Conservation (phyloP, 139 green algal species). For the Pleodorina starrii region DNA sequence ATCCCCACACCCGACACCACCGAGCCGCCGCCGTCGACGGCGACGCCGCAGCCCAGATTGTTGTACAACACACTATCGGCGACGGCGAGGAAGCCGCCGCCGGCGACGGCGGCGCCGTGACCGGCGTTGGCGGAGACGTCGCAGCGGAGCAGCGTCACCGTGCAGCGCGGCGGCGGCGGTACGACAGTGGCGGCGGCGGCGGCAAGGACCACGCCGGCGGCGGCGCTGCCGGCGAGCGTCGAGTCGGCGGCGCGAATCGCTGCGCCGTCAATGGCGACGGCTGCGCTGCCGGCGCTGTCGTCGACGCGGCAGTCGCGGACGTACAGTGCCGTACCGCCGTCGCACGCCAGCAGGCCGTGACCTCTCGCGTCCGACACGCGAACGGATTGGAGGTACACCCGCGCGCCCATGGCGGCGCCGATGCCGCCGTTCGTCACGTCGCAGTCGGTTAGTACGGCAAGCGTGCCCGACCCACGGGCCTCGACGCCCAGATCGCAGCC, state of each 20-base stretch:
- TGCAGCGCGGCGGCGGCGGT: neutral
- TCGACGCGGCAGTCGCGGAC: neutral
- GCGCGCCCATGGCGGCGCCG: neutral
- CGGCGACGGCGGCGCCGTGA: neutral
- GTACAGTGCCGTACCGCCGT: neutral
- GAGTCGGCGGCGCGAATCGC: neutral
- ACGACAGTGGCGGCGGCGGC: neutral
- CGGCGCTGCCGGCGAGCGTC: neutral
- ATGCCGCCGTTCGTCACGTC: neutral
- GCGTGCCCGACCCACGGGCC: neutral
- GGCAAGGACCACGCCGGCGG: neutral
- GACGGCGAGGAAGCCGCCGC: neutral
- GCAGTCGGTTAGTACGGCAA: neutral
- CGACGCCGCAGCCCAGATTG: constrained; percentile 17
- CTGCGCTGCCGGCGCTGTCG: neutral
- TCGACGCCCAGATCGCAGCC: neutral
- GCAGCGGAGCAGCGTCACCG: constrained; percentile 3
- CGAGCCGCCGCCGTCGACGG: neutral
- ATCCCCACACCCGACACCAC: constrained; percentile 1
- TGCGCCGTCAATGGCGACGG: neutral
- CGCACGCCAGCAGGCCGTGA: neutral
- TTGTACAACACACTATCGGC: constrained; percentile 35
- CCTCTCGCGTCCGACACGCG: neutral
- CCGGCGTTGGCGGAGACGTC: constrained; percentile 30
- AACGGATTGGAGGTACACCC: neutral